Percentiles rank a stretch among this genome's conserved stretches.
phyloP scores from a whole-genome alignment of 768 basidiomycete genomes.

The Cyathus striatus region DNA sequence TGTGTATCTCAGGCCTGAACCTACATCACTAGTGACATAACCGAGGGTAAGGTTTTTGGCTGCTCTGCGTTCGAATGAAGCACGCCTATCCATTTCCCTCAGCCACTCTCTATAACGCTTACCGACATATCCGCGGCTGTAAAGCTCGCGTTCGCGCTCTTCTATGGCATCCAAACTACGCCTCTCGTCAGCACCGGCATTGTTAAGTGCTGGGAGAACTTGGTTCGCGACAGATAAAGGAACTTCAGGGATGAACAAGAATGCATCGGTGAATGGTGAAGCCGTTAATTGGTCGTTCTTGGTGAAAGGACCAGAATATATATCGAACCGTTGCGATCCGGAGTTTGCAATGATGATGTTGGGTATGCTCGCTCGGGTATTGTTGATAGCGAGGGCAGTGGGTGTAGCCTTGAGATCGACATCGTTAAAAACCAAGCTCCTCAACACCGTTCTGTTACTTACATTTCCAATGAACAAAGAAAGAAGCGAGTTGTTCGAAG shows the following conservation, averaged over 20 bases:
- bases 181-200: neutral
- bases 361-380: slow-evolving; percentile 53
- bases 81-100: slow-evolving; percentile 43
- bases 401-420: neutral
- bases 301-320: slow-evolving; percentile 68
- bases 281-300: slow-evolving; percentile 78
- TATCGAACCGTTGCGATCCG: slow-evolving; percentile 59
- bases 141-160: neutral
- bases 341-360: slow-evolving; percentile 64
- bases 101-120: slow-evolving; percentile 51
- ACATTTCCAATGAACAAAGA: slow-evolving; percentile 51
- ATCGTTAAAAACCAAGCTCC: too few relatives aligned
- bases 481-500: slow-evolving; percentile 56
- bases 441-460: too few relatives aligned
- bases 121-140: slow-evolving; percentile 43
- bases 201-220: neutral
- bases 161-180: neutral
- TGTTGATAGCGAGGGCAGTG: neutral
- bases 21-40: slow-evolving; percentile 69
- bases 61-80: slow-evolving; percentile 32
- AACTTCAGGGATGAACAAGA: slow-evolving; percentile 58
- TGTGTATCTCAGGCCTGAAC: too few relatives aligned
- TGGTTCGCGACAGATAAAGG: slow-evolving; percentile 17
- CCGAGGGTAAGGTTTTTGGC: slow-evolving; percentile 58
- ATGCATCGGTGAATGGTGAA: slow-evolving; percentile 62